Base-by-base conservation (phyloP, 305 asterid species). In the Caryopteris hybrid region DNA sequence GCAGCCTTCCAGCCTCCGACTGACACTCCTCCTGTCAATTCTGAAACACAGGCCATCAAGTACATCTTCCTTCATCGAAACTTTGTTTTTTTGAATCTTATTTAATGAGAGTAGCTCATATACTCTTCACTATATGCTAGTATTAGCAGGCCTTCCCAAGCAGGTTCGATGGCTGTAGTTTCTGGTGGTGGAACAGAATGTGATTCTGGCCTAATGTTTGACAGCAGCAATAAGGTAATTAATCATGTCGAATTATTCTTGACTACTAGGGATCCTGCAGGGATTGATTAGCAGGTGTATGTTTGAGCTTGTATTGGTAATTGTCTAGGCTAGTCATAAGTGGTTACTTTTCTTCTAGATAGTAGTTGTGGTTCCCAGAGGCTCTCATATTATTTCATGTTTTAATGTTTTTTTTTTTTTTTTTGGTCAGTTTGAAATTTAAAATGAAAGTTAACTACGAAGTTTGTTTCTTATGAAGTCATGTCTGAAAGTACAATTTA, bases 21-120 rank as follows among this genome's bases (percentile, higher is more conserved):
- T 75, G 96, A 92, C 75, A 84, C 83, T 65, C 87, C 89, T 79
- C 78, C 88, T 46, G 68, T 75, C 63, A 86, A 74, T 84, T 61
- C 78, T 66, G 95, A 83, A 73, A 41, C 76, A 46, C 92, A 77
- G 72, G 38, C 79, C 47, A 73, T 70, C 76, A 89, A 79, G 99
- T 95, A 85, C 60, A 66, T 57, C 31, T 52, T 64, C 63, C 78
- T 54, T 25, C 27, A 50, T 46, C 14, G 46, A 64, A 74, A 45
- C 39, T 20, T 74, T 17, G 1, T 23, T 11, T 64, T 17, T 58
- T 63, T 73, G 41, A 27, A 33, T 54, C 34, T 65, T 58, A 51
- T 66, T 58, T 66, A 31, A 50, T 59, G 43, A 61, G 29, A 29
- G 13, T 50, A 14, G 25, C 64, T 66, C 31, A 74, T 60, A 38